Evolutionary conservation across 257 asterid species (phyloP).

Genomic region (Thymus mandschuricus): DNA sequence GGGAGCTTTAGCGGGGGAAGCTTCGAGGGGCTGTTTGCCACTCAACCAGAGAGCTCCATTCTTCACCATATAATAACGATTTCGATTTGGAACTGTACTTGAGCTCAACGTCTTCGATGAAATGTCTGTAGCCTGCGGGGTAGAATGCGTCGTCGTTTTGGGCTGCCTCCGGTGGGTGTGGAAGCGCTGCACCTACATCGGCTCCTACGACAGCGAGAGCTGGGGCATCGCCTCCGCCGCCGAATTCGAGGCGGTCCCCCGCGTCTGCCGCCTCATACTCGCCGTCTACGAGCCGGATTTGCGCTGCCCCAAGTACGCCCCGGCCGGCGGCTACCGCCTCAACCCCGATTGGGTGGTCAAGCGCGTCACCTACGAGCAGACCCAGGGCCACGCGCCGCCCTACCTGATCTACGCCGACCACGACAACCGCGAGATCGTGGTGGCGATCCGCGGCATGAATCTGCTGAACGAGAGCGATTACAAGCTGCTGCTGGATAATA

Average conservation of each 20-base stretch:
- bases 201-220: constrained; percentile 81
- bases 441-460: constrained; percentile 85
- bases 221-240: constrained; percentile 79
- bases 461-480: constrained; percentile 81
- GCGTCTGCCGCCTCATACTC: constrained; percentile 76
- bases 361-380: constrained; percentile 78
- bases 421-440: constrained; percentile 70
- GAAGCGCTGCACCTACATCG: constrained; percentile 98
- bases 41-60: constrained; percentile 5
- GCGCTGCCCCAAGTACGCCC: constrained; percentile 62
- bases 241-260: constrained; percentile 84
- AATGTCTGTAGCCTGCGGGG: constrained; percentile 82
- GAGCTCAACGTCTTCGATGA: constrained; percentile 22
- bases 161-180: constrained; percentile 96
- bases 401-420: constrained; percentile 88
- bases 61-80: not conserved
- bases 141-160: constrained; percentile 65
- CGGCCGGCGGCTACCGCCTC: constrained; percentile 69
- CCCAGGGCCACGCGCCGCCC: constrained; percentile 90
- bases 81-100: not conserved
- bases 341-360: constrained; percentile 76
- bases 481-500: constrained; percentile 68
- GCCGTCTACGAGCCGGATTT: constrained; percentile 92
- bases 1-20: constrained; percentile 11
- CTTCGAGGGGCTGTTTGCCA: not conserved